Evolutionary conservation across 768 basidiomycete species (phyloP).

Genomic region (Suillus decipiens): DNA sequence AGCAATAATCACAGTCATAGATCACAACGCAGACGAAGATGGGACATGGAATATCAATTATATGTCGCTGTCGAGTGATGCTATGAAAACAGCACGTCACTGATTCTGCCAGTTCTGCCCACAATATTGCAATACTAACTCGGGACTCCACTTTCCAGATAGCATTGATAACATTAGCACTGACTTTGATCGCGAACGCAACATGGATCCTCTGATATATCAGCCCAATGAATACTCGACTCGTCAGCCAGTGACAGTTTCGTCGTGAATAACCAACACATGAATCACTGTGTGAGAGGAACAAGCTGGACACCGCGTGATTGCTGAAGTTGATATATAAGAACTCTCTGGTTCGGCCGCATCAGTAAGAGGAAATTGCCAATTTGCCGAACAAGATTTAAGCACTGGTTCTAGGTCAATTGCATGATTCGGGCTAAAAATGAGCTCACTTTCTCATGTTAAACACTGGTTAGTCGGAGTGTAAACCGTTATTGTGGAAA

Average conservation of each 20-base stretch:
- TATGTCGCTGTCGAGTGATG: too few species aligned
- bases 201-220: constrained; percentile 87
- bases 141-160: background rate
- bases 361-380: background rate
- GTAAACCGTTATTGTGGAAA: background rate
- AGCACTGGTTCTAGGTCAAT: background rate
- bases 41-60: too few species aligned
- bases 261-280: background rate
- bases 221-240: background rate
- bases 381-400: background rate
- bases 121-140: background rate
- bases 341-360: background rate
- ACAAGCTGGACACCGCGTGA: background rate
- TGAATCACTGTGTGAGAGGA: background rate
- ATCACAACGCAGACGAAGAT: too few species aligned
- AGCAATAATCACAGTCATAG: too few species aligned
- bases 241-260: background rate
- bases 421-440: background rate
- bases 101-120: too few species aligned
- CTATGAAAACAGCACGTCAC: too few species aligned
- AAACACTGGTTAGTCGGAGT: background rate
- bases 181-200: constrained; percentile 92
- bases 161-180: constrained; percentile 33
- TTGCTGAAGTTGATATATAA: background rate
- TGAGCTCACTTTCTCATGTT: constrained; percentile 4